Evolutionary conservation across 805 yeast species (phyloP), one percentile per base, ranked within the genome.

Genomic region (Ogataea neopini): DNA sequence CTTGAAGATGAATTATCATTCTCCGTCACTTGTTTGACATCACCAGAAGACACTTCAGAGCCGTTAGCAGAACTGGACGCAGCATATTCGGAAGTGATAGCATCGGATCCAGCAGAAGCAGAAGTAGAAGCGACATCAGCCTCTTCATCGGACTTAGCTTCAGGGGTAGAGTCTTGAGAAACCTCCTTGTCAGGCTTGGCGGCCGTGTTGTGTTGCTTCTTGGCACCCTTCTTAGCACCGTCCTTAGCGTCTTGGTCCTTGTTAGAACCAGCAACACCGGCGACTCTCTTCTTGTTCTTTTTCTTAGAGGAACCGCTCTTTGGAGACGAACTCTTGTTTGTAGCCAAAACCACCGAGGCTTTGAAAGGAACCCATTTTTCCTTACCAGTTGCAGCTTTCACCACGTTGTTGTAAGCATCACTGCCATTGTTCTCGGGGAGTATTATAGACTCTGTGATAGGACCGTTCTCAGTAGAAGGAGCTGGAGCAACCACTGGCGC

Each of bases 311-410:
- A 37, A 7, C 50, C 52, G 22, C 48, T 45, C 23, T 52, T 54
- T 22, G 45, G 40, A 8, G 50, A 20, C 17, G 41, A 22, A 3
- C 45, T 29, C 41, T 55, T 58, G 38, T 51, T 52, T 2, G 65
- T 47, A 17, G 75, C 70, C 34, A 77, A 69, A 22, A 75, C 75
- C 40, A 77, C 78, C 15, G 67, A 61, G 35, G 79, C 86, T 56
- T 80, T 75, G 62, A 77, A 80, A n/a, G 88, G 88, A 33, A 83
- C 77, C 88, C 88, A 83, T 62, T 84, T 86, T 58, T 80, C 85
- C 58, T 78, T 81, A 47, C 82, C 81, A 13, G 66, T 40, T 49
- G 61, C 54, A 43, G 60, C 59, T 48, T 63, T 53, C 48, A 49
- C 44, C n/a, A 54, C 43, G 26, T 51, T 47, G 40, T 41, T 46